These are phyloP conservation scores for Alternaria gaisen DNA, from an alignment of 2,329 filamentous ascomycete species.

Conservation along the genomic window DNA sequence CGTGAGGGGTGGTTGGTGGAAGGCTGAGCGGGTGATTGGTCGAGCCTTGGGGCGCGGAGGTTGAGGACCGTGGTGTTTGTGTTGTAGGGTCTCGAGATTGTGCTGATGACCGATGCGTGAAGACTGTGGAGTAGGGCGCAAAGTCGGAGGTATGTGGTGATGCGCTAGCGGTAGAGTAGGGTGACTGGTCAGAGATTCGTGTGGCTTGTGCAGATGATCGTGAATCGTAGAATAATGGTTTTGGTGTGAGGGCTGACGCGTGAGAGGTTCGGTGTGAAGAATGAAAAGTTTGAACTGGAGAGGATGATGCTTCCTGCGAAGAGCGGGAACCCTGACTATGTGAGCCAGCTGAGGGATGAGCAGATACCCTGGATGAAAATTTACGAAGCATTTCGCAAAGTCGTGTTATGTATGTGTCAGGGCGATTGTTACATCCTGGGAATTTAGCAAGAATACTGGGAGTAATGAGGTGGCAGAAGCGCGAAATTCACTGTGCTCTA, in stretches of 20 bases:
- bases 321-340: neutral
- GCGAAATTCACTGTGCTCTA: neutral
- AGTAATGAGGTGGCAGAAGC: neutral
- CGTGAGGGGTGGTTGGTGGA: neutral
- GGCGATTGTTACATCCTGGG: neutral
- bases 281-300: neutral
- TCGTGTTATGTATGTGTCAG: neutral
- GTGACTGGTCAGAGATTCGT: neutral
- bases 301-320: neutral
- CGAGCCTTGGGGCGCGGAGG: neutral
- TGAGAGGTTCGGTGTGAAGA: neutral
- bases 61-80: conserved; percentile 1
- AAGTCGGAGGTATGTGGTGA: neutral
- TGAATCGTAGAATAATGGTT: neutral
- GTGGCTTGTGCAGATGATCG: neutral
- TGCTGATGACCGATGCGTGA: neutral
- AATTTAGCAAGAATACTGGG: neutral
- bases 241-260: neutral
- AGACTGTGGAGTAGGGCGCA: neutral
- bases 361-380: neutral
- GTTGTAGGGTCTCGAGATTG: neutral
- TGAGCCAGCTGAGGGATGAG: neutral
- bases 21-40: neutral
- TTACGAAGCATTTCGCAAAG: neutral
- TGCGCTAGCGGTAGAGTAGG: neutral